Percentiles rank a stretch among this genome's conserved stretches.
phyloP scores from a whole-genome alignment of 306 rosid genomes.

The Fagus crenata region DNA sequence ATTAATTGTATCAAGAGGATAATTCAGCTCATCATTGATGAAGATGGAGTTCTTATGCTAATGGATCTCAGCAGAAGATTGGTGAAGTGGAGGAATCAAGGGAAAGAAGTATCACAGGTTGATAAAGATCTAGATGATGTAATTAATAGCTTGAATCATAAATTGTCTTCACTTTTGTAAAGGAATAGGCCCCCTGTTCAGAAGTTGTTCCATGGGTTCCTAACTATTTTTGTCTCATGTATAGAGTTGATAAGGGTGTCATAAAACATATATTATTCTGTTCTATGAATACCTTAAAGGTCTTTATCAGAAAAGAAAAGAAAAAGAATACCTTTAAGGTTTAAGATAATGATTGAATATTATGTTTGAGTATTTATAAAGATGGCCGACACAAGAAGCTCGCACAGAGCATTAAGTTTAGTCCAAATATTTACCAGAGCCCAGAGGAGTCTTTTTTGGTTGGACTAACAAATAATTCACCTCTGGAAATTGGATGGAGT shows the following conservation, averaged over 20 bases:
- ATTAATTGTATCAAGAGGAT: slow-evolving; percentile 36
- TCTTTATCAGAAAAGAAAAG: neutral
- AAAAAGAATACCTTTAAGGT: neutral
- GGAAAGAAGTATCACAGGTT: slow-evolving; percentile 25
- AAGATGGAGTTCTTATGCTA: slow-evolving; percentile 17
- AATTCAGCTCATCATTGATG: slow-evolving; percentile 34
- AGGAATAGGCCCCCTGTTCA: neutral
- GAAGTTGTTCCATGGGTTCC: neutral
- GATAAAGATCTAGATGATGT: slow-evolving; percentile 29
- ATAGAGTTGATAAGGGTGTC: neutral
- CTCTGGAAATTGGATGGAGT: too few species aligned
- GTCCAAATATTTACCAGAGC: neutral
- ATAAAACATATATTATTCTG: neutral
- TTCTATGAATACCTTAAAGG: neutral
- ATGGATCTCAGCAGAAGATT: slow-evolving; percentile 35
- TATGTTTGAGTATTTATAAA: neutral
- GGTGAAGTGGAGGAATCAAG: slow-evolving; percentile 42
- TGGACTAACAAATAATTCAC: too few species aligned
- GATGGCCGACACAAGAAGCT: neutral
- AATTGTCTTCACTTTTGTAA: neutral
- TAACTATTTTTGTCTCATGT: neutral
- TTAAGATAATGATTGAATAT: neutral
- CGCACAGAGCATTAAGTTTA: neutral
- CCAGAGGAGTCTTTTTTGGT: too few species aligned
- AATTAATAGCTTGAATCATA: slow-evolving; percentile 25